phyloP scores from a whole-genome alignment of 2,329 filamentous ascomycete genomes.

The Arthrobotrys conoides region DNA sequence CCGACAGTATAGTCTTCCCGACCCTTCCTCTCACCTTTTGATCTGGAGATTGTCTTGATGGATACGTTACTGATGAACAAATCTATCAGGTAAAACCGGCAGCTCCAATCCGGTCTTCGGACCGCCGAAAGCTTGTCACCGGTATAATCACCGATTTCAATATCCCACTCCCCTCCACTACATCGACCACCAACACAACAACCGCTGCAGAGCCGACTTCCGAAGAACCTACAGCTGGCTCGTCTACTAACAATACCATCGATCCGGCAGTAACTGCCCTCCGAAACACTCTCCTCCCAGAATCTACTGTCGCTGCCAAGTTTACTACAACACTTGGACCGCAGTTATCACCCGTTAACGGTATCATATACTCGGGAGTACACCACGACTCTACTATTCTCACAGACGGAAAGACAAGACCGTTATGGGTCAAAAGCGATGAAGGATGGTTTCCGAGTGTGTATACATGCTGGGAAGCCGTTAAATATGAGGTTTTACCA shows the following conservation, averaged over 20 bases:
- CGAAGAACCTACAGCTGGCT: constrained; percentile 62
- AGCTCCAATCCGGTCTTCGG: constrained; percentile 76
- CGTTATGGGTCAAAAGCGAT: constrained; percentile 76
- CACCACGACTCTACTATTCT: constrained; percentile 67
- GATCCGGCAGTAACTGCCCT: constrained; percentile 47
- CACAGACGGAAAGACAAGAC: constrained; percentile 70
- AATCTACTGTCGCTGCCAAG: constrained; percentile 74
- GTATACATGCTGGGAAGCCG: constrained; percentile 77
- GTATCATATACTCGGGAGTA: constrained; percentile 76
- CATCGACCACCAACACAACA: constrained; percentile 66
- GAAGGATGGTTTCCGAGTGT: constrained; percentile 72
- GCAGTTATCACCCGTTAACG: constrained; percentile 74
- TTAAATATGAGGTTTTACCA: constrained; percentile 72
- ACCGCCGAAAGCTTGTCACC: constrained; percentile 77
- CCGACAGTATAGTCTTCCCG: constrained; percentile 31
- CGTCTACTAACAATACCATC: constrained; percentile 2
- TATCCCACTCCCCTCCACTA: constrained; percentile 33
- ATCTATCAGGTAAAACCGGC: constrained; percentile 75
- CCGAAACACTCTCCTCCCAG: constrained; percentile 75
- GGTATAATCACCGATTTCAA: constrained; percentile 76
- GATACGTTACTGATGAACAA: not conserved
- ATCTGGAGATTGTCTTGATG: not conserved
- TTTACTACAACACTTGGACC: constrained; percentile 78
- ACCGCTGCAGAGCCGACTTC: constrained; percentile 65
- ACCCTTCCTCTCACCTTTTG: too few relatives aligned